Conservation (phyloP, 2,329 filamentous ascomycete genomes). For the Beauveria asiatica region DNA sequence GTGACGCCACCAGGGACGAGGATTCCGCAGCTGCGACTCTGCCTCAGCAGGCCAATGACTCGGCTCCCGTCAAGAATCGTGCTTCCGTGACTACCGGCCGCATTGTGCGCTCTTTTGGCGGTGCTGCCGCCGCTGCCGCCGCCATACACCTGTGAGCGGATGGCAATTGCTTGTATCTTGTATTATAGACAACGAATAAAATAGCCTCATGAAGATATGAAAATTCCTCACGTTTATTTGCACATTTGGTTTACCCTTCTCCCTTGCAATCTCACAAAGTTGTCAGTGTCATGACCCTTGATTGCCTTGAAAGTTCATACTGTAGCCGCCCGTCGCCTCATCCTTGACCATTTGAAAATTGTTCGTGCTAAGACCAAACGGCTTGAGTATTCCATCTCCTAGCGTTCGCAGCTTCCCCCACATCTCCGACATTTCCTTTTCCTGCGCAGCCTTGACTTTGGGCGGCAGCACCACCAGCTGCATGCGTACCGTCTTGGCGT, state of each 20-base stretch:
- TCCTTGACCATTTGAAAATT: constrained; percentile 95
- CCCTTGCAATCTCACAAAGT: background rate
- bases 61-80: background rate
- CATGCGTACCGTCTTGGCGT: constrained; percentile 57
- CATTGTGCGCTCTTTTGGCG: constrained; percentile 4
- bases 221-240: background rate
- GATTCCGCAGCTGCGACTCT: background rate
- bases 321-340: constrained; percentile 82
- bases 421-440: constrained; percentile 90
- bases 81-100: background rate
- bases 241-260: background rate
- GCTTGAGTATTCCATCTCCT: constrained; percentile 84
- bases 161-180: background rate
- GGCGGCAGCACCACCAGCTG: constrained; percentile 60
- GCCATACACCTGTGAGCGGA: background rate
- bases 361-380: constrained; percentile 87
- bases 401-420: constrained; percentile 92
- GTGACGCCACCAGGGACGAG: background rate
- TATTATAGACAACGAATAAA: background rate
- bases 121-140: constrained; percentile 2
- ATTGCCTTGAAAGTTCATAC: constrained; percentile 65
- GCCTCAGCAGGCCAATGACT: background rate
- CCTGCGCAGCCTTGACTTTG: constrained; percentile 66
- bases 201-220: background rate
- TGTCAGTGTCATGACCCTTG: background rate